Conservation (phyloP, 176 grass and related monocot genomes). For the Cymbopogon citratus region DNA sequence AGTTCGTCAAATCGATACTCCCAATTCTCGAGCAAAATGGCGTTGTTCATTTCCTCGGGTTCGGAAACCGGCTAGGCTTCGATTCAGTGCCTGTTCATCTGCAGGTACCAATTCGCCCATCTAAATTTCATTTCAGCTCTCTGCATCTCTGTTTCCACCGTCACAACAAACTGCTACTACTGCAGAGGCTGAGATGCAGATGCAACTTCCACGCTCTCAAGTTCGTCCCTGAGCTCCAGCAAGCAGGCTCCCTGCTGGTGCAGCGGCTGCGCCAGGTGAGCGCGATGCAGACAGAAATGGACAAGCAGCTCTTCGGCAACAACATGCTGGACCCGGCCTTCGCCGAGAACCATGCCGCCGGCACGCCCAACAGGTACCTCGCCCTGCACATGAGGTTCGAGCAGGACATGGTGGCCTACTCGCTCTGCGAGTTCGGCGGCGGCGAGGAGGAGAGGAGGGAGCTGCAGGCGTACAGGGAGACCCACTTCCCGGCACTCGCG, state of each 20-base stretch:
- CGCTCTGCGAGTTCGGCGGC: slow-evolving; percentile 91
- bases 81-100: slow-evolving; percentile 74
- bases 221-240: slow-evolving; percentile 69
- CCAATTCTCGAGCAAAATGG: slow-evolving; percentile 63
- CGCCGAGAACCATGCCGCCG: not conserved
- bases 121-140: not conserved
- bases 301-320: slow-evolving; percentile 69
- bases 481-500: slow-evolving; percentile 71
- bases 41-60: slow-evolving; percentile 84
- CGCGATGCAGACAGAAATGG: slow-evolving; percentile 56
- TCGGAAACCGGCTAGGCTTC: slow-evolving; percentile 91
- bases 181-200: slow-evolving; percentile 89
- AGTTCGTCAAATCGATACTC: slow-evolving; percentile 57
- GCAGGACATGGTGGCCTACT: slow-evolving; percentile 96
- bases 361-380: slow-evolving; percentile 58
- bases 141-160: too few species aligned
- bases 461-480: slow-evolving; percentile 74
- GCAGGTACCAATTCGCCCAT: slow-evolving; percentile 44
- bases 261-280: slow-evolving; percentile 59
- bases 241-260: slow-evolving; percentile 64
- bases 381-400: slow-evolving; percentile 95
- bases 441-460: slow-evolving; percentile 67
- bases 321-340: slow-evolving; percentile 27
- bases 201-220: slow-evolving; percentile 97
- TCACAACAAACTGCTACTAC: not conserved